Percentiles rank a stretch among this genome's conserved stretches.
phyloP scores from a whole-genome alignment of 768 basidiomycete species.

The Suillus tomentosus region DNA sequence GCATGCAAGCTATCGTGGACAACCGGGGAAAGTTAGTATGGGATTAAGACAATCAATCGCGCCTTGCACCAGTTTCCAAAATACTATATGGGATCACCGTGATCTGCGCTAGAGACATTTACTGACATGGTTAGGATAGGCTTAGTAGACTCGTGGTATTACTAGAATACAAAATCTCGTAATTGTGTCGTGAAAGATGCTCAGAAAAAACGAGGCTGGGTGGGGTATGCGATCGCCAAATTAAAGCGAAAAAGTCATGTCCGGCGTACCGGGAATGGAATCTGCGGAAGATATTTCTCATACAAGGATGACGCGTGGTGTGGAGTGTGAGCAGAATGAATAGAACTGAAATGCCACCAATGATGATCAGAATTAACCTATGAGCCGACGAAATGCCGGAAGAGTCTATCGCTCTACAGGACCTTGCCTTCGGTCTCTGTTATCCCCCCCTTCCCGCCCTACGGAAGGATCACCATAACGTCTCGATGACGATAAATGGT shows the following conservation, averaged over 20 bases:
- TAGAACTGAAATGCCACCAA: conserved; percentile 18
- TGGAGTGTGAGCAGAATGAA: conserved; percentile 21
- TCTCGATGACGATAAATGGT: conserved; percentile 36
- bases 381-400: conserved; percentile 10
- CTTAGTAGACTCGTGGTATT: conserved; percentile 15
- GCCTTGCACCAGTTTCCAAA: neutral
- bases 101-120: conserved; percentile 8
- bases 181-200: conserved; percentile 7
- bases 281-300: conserved; percentile 12
- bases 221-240: conserved; percentile 11
- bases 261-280: conserved; percentile 19
- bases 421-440: conserved; percentile 32
- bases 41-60: conserved; percentile 38
- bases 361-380: conserved; percentile 14
- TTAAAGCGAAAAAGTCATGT: conserved; percentile 24
- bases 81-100: neutral
- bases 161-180: conserved; percentile 16
- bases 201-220: conserved; percentile 10
- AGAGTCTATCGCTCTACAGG: conserved; percentile 29
- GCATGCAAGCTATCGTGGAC: conserved; percentile 64
- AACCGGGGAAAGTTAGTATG: conserved; percentile 59
- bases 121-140: conserved; percentile 1
- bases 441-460: conserved; percentile 38
- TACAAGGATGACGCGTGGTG: conserved; percentile 14
- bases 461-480: conserved; percentile 39